Percentiles rank a stretch among this genome's conserved stretches.
phyloP scores from a whole-genome alignment of 2,329 filamentous ascomycete genomes.

The Davidsoniella neocaledoniae region DNA sequence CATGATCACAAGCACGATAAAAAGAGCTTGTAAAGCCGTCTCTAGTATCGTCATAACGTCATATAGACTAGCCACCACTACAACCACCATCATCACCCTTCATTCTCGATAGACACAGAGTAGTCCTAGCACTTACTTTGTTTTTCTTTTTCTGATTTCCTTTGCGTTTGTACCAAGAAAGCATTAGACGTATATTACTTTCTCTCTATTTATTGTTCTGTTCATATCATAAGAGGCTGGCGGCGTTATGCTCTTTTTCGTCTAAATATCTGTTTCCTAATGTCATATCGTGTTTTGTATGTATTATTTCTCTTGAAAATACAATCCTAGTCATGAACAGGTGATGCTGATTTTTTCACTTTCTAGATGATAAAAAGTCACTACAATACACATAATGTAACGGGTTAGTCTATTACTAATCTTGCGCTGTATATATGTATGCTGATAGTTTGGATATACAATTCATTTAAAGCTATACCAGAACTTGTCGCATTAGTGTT shows the following conservation, averaged over 20 bases:
- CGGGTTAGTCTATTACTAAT: no score
- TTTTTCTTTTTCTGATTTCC: neutral
- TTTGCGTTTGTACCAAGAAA: no score
- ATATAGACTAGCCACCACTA: neutral
- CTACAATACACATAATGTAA: neutral
- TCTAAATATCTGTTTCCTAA: neutral
- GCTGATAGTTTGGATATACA: no score
- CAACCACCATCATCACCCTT: neutral
- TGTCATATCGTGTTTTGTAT: neutral
- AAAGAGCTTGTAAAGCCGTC: neutral
- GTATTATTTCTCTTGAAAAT: neutral
- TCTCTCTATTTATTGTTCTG: no score
- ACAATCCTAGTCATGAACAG: neutral
- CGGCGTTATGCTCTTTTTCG: no score
- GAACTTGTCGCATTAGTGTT: neutral
- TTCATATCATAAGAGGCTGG: no score
- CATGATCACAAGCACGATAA: constrained; percentile 19
- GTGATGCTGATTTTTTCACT: neutral
- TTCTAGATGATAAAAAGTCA: no score
- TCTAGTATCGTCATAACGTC: no score
- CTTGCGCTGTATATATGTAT: no score
- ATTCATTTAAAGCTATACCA: no score
- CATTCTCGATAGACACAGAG: neutral
- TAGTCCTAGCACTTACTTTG: neutral
- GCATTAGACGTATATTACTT: no score